Base-by-base conservation (phyloP, 2,329 filamentous ascomycete genomes). In the Monosporascus sp. region DNA sequence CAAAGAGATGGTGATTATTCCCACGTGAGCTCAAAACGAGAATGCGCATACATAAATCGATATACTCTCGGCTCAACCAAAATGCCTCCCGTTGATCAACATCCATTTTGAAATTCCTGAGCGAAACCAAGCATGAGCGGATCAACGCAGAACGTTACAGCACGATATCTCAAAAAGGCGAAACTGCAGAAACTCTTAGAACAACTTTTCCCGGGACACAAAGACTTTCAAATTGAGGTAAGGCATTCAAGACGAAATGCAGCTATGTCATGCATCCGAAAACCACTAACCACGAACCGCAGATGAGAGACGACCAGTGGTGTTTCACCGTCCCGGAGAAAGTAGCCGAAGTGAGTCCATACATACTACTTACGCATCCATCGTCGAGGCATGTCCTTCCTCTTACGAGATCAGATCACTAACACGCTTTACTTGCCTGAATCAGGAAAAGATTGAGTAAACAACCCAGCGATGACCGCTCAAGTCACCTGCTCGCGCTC, bases 281-380 rank as follows among this genome's bases (percentile, higher is more conserved):
- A n/a, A 6, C 43, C 6, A 25, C 31, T 31, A 60, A 54, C 47
- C 41, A 22, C 41, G 31, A 49, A 44, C n/a, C 49, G 51, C 52
- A 67, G 65, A 54, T 65, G 61, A 63, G 55, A 53, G 59, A 67
- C 20, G 63, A 67, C 55, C 62, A 64, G 41, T 67, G 63, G 63
- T 57, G 52, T 31, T 67, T 67, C 45, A 63, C 55, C 25, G 63
- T 60, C 6, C 64, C 65, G 2, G 53, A 44, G 37, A 45, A 44
- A 47, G 57, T 64, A 15, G 53, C 54, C 14, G 58, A 58, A 35
- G 62, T 61, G 48, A 55, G 58, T 54, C 39, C 17, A 44, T 27
- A 45, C 17, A 39, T 18, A n/a, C 17, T 35, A 15, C 39, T 9
- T 27, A 27, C 9, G 11, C 17, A 27, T 18, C n/a, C 31, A 43